These are phyloP conservation scores for Ophiostoma montium DNA, from an alignment of 2,329 filamentous ascomycete species.

Conservation along the genomic window DNA sequence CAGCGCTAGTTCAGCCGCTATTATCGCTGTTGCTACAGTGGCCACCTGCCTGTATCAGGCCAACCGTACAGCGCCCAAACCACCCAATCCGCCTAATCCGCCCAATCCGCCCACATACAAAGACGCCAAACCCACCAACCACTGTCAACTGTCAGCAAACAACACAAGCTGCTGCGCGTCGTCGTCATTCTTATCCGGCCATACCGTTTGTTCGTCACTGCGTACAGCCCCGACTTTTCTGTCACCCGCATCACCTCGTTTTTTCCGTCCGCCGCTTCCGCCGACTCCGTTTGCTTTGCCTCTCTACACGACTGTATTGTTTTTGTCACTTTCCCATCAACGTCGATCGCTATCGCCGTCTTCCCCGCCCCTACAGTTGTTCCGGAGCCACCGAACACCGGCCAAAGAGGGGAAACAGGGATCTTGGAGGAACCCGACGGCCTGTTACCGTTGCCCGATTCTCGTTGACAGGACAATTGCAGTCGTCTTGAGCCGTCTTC, in stretches of 20 bases:
- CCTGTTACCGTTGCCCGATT: neutral
- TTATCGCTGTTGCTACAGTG: neutral
- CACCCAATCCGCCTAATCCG: too few relatives aligned
- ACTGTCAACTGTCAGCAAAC: constrained; percentile 2
- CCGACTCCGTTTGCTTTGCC: neutral
- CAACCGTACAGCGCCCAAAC: too few relatives aligned
- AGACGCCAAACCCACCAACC: neutral
- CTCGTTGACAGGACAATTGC: neutral
- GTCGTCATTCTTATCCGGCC: constrained; percentile 8
- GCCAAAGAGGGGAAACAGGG: constrained; percentile 1
- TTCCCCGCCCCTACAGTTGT: neutral
- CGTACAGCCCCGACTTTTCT: neutral
- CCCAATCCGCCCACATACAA: neutral
- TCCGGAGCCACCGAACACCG: neutral
- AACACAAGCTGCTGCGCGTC: constrained; percentile 1
- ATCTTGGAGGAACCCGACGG: neutral
- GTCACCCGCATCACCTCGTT: neutral
- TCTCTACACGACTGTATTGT: neutral
- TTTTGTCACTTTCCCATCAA: neutral
- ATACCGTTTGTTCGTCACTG: constrained; percentile 1
- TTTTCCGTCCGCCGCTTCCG: neutral
- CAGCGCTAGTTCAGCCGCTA: neutral
- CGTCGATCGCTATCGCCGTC: neutral
- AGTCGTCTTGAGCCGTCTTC: neutral
- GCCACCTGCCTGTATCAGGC: too few relatives aligned